These are phyloP conservation scores for Aspergillus brasiliensis DNA, from an alignment of 2,329 filamentous ascomycete genomes.

Conservation along the genomic window DNA sequence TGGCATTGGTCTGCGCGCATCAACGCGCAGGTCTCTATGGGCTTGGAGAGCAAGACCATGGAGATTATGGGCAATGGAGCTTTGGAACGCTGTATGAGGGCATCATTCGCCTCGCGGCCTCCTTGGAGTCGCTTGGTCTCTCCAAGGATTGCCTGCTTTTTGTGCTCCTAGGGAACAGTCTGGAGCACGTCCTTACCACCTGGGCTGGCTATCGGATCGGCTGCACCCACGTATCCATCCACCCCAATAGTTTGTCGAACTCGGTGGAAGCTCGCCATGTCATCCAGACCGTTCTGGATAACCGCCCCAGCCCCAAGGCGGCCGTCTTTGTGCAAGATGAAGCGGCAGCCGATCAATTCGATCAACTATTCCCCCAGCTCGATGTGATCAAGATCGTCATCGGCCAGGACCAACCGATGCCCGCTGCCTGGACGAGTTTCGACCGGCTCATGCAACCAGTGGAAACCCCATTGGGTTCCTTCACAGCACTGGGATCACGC, in stretches of 20 bases:
- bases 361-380: not conserved
- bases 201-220: not conserved
- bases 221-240: not conserved
- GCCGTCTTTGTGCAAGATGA: not conserved
- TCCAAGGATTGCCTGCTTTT: not conserved
- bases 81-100: not conserved
- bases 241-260: not conserved
- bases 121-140: not conserved
- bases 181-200: not conserved
- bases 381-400: not conserved
- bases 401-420: not conserved
- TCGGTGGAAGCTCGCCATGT: not conserved
- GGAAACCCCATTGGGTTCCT: not conserved
- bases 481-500: not conserved
- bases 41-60: not conserved
- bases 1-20: not conserved
- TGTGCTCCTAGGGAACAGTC: not conserved
- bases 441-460: not conserved
- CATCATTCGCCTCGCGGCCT: not conserved
- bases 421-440: not conserved
- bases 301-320: not conserved
- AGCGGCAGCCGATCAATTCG: not conserved
- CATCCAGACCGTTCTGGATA: not conserved
- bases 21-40: not conserved
- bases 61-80: not conserved